These are phyloP conservation scores for Globisporangium uncinulatum DNA, from an alignment of 352 stramenopile genomes.

Conservation along the genomic window DNA sequence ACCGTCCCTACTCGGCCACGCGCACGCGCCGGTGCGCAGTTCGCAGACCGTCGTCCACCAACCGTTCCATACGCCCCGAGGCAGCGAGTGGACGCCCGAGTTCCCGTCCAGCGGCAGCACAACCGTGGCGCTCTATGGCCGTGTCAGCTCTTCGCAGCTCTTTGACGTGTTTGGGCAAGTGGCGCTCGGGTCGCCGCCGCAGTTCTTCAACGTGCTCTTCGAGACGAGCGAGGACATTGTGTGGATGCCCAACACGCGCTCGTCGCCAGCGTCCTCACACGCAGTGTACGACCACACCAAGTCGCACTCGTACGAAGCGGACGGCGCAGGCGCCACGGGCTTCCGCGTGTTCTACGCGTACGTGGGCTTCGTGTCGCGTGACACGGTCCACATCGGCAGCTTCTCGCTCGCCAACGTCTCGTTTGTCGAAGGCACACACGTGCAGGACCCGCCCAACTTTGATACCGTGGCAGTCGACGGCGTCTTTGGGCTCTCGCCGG, in stretches of 20 bases:
- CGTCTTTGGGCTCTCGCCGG: constrained; percentile 1
- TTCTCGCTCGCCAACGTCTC: constrained; percentile 1
- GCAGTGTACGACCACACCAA: constrained; percentile 4
- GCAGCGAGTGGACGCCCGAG: no score
- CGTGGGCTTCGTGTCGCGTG: constrained; percentile 1
- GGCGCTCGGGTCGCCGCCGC: constrained; percentile 8
- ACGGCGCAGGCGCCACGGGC: background rate
- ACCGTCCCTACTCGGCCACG: no score
- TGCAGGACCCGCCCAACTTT: background rate
- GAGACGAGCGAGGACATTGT: background rate
- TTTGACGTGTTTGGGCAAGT: constrained; percentile 3
- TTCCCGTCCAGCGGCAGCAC: background rate
- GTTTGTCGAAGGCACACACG: constrained; percentile 6
- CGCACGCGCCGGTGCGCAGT: no score
- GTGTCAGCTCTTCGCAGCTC: background rate
- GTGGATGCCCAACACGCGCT: constrained; percentile 4
- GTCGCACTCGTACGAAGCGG: constrained; percentile 3
- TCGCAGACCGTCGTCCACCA: no score
- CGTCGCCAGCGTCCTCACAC: background rate
- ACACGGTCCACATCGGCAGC: background rate
- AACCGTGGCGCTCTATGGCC: constrained; percentile 1
- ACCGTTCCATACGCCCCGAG: no score
- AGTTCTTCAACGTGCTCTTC: constrained; percentile 5
- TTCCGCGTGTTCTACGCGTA: background rate
- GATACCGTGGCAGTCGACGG: background rate